phyloP scores from a whole-genome alignment of 371 early-diverging fungal species.

The Polyrhizophydium stewartii region DNA sequence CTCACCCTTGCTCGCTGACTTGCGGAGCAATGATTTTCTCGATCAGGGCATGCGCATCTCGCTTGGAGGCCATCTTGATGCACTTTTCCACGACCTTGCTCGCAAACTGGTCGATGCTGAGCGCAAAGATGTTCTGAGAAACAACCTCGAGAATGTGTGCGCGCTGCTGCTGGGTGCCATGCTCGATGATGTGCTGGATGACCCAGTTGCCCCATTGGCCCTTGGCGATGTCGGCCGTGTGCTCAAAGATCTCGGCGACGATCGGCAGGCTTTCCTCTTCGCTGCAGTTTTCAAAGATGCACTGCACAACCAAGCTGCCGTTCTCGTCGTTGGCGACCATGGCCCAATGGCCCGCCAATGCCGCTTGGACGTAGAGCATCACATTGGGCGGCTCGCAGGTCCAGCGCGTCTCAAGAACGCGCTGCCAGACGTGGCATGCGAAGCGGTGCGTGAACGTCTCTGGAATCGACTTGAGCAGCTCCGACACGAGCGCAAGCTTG shows the following conservation, averaged over 20 bases:
- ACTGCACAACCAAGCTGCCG: slow-evolving; percentile 75
- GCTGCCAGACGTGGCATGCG: slow-evolving; percentile 80
- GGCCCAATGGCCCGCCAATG: slow-evolving; percentile 59
- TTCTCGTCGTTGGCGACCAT: slow-evolving; percentile 72
- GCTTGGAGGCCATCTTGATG: slow-evolving; percentile 51
- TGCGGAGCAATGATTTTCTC: slow-evolving; percentile 27
- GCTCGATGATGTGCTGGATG: slow-evolving; percentile 68
- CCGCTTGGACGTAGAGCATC: slow-evolving; percentile 49
- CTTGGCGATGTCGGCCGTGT: slow-evolving; percentile 57
- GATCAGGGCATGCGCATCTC: slow-evolving; percentile 35
- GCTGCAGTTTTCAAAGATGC: slow-evolving; percentile 68
- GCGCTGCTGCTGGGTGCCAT: slow-evolving; percentile 53
- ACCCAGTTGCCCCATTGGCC: slow-evolving; percentile 82
- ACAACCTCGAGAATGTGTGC: slow-evolving; percentile 37
- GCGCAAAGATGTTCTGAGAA: slow-evolving; percentile 45
- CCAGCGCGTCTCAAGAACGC: slow-evolving; percentile 70
- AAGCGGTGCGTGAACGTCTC: slow-evolving; percentile 73
- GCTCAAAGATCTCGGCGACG: slow-evolving; percentile 54
- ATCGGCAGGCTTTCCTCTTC: slow-evolving; percentile 61
- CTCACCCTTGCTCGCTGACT: slow-evolving; percentile 28
- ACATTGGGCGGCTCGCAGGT: slow-evolving; percentile 36
- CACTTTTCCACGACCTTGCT: slow-evolving; percentile 76
- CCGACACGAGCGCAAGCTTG: slow-evolving; percentile 52
- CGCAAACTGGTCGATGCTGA: slow-evolving; percentile 71
- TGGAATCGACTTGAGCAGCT: slow-evolving; percentile 56